Evolutionary conservation across 2,329 filamentous ascomycete species (phyloP), one percentile per base, ranked within the genome.

Genomic region (Plenodomus biglobosus): DNA sequence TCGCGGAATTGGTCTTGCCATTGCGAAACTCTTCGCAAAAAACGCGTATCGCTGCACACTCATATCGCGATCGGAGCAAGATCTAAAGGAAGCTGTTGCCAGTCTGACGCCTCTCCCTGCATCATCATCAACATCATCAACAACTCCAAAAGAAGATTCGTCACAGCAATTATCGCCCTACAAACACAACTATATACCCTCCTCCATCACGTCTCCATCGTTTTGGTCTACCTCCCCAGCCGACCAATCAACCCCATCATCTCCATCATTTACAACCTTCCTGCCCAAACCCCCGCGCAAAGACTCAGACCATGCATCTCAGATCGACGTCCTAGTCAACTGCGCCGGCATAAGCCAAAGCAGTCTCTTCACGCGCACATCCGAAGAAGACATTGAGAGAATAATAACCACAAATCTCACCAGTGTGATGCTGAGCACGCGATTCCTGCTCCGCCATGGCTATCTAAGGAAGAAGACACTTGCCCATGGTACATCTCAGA

Each of bases 301-400:
- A 4, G 24, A 41, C 1, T 11, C 42, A 3, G 44, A 46, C 8
- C 43, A 52, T 7, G 18, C 37, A 4, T 52, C 50, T 2, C 52
- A 45, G 5, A 58, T 70, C 11, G 65, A 71, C 32, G 61, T 92
- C 22, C 80, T 95, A 1, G 80, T 95, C 55, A 95, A 95, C 65
- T 87, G 88, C 20, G 90, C 90, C 0, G 91, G 90, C 8, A 76
- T 91, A 18, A 78, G 85, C 0, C 84, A 90, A 57, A 79, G 78
- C 11, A 81, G 78, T 0, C 75, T 90, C 1, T 78, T 94, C n/a
- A 73, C 82, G 38, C 75, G 78, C 8, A 83, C 81, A 1, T 61
- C 71, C 0, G 65, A 79, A 0, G 66, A 73, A 0, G 75, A 79
- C 2, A 76, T 90, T 18, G 74, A 82, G 1, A 58, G 75, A 1